Percentiles rank a stretch among this genome's conserved stretches.
These are phyloP conservation scores for Myrica gale DNA, from an alignment of 306 rosid species.

Conservation along the genomic window DNA sequence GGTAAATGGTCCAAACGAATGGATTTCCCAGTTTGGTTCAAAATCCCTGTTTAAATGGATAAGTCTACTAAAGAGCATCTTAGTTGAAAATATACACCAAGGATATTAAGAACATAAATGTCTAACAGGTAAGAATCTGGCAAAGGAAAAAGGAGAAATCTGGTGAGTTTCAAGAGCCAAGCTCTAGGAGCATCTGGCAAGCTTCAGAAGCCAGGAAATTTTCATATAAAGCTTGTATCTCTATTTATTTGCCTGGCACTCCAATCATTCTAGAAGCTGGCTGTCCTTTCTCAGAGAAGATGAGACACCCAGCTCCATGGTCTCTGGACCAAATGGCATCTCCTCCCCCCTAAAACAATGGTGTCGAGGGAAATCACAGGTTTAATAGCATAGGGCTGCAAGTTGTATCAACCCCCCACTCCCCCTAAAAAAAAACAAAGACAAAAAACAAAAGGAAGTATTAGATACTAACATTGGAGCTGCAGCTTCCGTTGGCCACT, in stretches of 20 bases:
- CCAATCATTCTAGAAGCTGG: background rate
- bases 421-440: too few species aligned
- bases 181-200: background rate
- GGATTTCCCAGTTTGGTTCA: background rate
- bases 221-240: background rate
- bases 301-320: background rate
- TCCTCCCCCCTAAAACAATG: background rate
- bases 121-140: too few species aligned
- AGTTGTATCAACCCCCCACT: background rate
- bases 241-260: background rate
- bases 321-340: constrained; percentile 1
- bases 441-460: too few species aligned
- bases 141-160: background rate
- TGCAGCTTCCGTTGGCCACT: background rate
- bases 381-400: background rate
- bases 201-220: background rate
- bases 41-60: background rate
- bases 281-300: background rate
- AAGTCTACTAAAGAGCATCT: background rate
- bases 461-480: background rate
- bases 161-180: background rate
- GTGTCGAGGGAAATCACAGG: background rate
- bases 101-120: background rate
- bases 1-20: background rate
- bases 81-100: background rate